phyloP scores from a whole-genome alignment of 108 stramenopile species.

The Conticribra weissflogii region DNA sequence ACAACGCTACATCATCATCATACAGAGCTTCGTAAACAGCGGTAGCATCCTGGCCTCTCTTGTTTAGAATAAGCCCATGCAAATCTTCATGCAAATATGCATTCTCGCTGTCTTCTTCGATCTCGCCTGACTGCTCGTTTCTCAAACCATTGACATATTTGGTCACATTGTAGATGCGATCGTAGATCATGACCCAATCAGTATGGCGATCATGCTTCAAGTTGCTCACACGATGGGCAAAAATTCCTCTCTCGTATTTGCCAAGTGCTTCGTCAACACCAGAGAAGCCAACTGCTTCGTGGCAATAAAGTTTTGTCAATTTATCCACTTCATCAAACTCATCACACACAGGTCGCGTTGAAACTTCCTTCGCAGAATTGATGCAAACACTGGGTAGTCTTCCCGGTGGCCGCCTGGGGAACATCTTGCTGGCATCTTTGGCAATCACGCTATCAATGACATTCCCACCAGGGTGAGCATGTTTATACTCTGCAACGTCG shows the following conservation, averaged over 20 bases:
- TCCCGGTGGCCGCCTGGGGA: slow-evolving; percentile 49
- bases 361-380: slow-evolving; percentile 19
- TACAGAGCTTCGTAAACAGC: slow-evolving; percentile 50
- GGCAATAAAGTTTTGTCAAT: slow-evolving; percentile 42
- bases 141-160: slow-evolving; percentile 37
- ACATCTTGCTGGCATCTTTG: slow-evolving; percentile 44
- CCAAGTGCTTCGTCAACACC: slow-evolving; percentile 32
- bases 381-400: slow-evolving; percentile 36
- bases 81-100: slow-evolving; percentile 51
- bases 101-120: slow-evolving; percentile 38
- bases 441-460: slow-evolving; percentile 28
- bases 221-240: slow-evolving; percentile 27
- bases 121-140: slow-evolving; percentile 28
- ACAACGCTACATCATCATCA: slow-evolving; percentile 37
- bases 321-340: slow-evolving; percentile 42
- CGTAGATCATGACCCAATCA: slow-evolving; percentile 49
- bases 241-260: slow-evolving; percentile 32
- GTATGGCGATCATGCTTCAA: slow-evolving; percentile 38
- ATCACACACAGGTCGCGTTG: slow-evolving; percentile 26
- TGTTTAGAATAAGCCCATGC: slow-evolving; percentile 49
- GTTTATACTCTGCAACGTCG: slow-evolving; percentile 36
- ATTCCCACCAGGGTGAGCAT: slow-evolving; percentile 43
- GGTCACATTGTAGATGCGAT: slow-evolving; percentile 54
- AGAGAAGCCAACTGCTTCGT: slow-evolving; percentile 35
- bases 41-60: slow-evolving; percentile 54